Evolutionary conservation across 2,329 filamentous ascomycete species (phyloP), one percentile per base, ranked within the genome.

Genomic region (Penicillium crustosum): DNA sequence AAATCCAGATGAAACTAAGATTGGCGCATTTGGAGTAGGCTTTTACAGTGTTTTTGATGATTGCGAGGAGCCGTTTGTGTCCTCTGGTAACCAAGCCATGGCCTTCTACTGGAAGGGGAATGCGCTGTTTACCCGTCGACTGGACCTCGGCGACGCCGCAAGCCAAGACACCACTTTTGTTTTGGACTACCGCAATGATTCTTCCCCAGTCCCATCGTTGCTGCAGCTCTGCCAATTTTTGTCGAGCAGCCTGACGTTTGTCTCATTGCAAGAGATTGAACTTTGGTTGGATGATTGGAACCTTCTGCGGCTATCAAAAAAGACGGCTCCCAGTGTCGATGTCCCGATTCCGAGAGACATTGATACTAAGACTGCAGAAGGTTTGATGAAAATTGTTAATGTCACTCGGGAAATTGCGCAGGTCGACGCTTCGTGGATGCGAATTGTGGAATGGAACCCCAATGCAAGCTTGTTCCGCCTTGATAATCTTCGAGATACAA

Each of bases 101-200:
- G 93, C 93, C 0, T 99, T 99, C 71, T 99, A 97, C 79, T 99
- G 94, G 95, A 97, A 97, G 75, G 93, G 90, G n/a, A 97, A 97
- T 73, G 91, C 91, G 6, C 83, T 99, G 2, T 97, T 96, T 73
- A 99, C 95, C 25, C 89, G 93, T 67, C 90, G 91, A 66, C 82
- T 94, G 23, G 86, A 87, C 64, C 78, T 97, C 8, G 86, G 89
- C 1, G 81, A 85, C 45, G 84, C 85, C 68, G 77, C 81, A 17
- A 89, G 82, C 55, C 80, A 80, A 33, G 85, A 93, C 67, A 99
- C 95, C 2, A 89, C 89, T n/a, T 99, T 99, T 71, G 87, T 97
- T 47, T 82, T 99, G 47, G 93, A 97, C 71, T 97, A 97, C 75
- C 85, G 94, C 70, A 97, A 95, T 72, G 85, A 85, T 31, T 93